Conservation (phyloP, 306 rosid species). For the Sicyos baderoa region DNA sequence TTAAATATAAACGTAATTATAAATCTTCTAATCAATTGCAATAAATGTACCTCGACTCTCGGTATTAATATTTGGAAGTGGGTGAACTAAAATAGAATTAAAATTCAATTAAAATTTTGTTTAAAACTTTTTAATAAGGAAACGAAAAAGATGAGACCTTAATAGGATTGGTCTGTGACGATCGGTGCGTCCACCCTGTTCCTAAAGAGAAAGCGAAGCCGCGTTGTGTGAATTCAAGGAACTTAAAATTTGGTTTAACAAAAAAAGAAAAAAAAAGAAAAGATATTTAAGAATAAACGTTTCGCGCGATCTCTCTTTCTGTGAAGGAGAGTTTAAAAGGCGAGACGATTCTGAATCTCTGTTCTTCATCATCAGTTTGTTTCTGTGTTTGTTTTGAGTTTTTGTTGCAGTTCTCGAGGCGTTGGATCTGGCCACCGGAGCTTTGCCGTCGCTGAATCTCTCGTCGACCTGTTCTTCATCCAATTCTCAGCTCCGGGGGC, state of each 20-base stretch:
- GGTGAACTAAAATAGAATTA: too few relatives aligned
- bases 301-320: slow-evolving; percentile 14
- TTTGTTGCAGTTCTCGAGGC: slow-evolving; percentile 23
- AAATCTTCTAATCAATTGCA: too few relatives aligned
- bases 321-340: background rate
- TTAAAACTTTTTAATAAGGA: background rate
- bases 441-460: background rate
- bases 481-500: slow-evolving; percentile 33
- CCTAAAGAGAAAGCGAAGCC: background rate
- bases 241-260: background rate
- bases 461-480: slow-evolving; percentile 20
- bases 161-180: slow-evolving; percentile 4
- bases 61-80: too few relatives aligned
- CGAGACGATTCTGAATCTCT: slow-evolving; percentile 15
- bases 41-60: too few relatives aligned
- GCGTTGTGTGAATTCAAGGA: background rate
- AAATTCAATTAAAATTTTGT: too few relatives aligned
- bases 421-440: slow-evolving; percentile 37
- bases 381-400: background rate
- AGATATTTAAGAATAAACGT: slow-evolving; percentile 14
- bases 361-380: background rate
- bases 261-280: background rate
- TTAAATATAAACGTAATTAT: too few relatives aligned
- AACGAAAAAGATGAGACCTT: background rate
- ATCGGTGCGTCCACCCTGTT: background rate